Conservation (phyloP, 2,329 filamentous ascomycete species). For the Clonostachys chloroleuca region DNA sequence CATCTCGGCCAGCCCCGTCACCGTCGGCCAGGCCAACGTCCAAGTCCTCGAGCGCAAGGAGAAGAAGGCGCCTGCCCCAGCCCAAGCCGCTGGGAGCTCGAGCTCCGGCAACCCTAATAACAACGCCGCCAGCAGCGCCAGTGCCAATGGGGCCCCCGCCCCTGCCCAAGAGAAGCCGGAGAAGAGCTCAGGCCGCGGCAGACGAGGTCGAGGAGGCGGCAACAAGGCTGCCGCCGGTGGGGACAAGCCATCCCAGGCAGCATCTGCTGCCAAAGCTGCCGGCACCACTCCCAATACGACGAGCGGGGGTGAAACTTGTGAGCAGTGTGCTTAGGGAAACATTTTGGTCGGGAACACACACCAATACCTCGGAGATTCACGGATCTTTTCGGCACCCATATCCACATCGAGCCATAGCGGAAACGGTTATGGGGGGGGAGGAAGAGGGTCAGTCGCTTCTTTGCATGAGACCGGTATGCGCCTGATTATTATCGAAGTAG, state of each 20-base stretch:
- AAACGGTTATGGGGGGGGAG: no score
- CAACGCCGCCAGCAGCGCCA: background rate
- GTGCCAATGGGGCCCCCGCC: background rate
- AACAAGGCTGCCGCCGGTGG: slow-evolving; percentile 7
- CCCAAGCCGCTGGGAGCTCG: slow-evolving; percentile 1
- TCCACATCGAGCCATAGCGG: no score
- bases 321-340: no score
- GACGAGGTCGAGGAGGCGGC: slow-evolving; percentile 12
- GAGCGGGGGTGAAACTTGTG: no score
- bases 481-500: no score
- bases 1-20: slow-evolving; percentile 74
- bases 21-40: slow-evolving; percentile 80
- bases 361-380: no score
- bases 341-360: no score
- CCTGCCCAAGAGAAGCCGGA: slow-evolving; percentile 10
- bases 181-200: slow-evolving; percentile 11
- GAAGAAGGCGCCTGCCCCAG: slow-evolving; percentile 27
- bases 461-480: no score
- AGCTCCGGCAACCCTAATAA: slow-evolving; percentile 1
- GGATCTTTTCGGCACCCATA: no score
- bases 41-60: slow-evolving; percentile 83
- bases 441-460: no score
- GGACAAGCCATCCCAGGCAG: background rate
- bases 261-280: no score
- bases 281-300: no score